Evolutionary conservation across 805 yeast genomes (phyloP).

Genomic region (Saccharomyces jurei): DNA sequence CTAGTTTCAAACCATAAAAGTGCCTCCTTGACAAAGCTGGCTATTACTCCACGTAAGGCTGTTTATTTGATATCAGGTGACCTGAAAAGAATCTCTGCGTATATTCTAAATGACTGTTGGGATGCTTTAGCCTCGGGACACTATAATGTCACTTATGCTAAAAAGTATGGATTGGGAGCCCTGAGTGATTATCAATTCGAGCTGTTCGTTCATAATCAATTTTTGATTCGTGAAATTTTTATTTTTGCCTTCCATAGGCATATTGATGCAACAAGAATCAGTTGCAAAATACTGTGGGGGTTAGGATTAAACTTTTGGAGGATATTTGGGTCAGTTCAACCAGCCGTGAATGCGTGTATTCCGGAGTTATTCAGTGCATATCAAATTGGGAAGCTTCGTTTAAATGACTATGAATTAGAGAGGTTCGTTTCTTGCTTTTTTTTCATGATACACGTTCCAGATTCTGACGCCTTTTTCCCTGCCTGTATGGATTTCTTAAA

Average conservation of each 20-base stretch:
- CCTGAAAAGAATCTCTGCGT: conserved; percentile 52
- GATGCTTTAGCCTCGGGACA: conserved; percentile 60
- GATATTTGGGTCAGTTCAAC: conserved; percentile 11
- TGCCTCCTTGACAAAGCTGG: conserved; percentile 58
- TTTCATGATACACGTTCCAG: conserved; percentile 26
- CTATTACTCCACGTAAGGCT: conserved; percentile 67
- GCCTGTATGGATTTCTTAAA: conserved; percentile 44
- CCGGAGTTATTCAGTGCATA: conserved; percentile 25
- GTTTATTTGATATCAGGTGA: conserved; percentile 56
- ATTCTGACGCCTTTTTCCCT: conserved; percentile 54
- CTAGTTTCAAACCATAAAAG: conserved; percentile 59
- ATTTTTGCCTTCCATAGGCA: conserved; percentile 64
- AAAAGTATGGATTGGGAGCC: conserved; percentile 49
- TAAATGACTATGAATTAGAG: conserved; percentile 21
- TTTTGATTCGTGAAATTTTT: conserved; percentile 56
- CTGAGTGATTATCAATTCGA: conserved; percentile 69
- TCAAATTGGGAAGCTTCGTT: conserved; percentile 16
- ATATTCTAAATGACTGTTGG: conserved; percentile 59
- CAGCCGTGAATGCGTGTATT: conserved; percentile 12
- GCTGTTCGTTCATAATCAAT: conserved; percentile 49
- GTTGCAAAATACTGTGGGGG: conserved; percentile 64
- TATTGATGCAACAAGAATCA: conserved; percentile 48
- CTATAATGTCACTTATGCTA: conserved; percentile 40
- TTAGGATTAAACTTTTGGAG: conserved; percentile 33
- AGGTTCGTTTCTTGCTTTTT: conserved; percentile 14